These are phyloP conservation scores for Sarocladium strictum DNA, from an alignment of 2,329 filamentous ascomycete species.

Conservation along the genomic window DNA sequence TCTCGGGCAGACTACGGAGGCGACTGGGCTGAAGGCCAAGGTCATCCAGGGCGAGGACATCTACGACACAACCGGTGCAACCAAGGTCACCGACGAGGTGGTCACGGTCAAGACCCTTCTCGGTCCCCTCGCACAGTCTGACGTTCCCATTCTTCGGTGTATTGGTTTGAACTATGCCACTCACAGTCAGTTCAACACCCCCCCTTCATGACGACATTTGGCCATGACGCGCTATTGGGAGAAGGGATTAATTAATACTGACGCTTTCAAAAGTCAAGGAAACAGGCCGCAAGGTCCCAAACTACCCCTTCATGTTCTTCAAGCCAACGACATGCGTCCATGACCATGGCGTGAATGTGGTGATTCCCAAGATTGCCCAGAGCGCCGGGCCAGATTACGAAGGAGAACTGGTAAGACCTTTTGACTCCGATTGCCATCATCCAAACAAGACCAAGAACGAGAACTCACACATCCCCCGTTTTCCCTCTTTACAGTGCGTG, in stretches of 20 bases:
- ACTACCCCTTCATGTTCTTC: constrained; percentile 41
- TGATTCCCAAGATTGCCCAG: constrained; percentile 42
- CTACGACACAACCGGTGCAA: constrained; percentile 39
- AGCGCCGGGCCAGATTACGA: constrained; percentile 43
- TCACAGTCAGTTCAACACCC: constrained; percentile 44
- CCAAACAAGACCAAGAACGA: too few species aligned
- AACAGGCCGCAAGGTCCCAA: not conserved
- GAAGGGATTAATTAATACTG: too few species aligned
- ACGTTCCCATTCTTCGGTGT: constrained; percentile 52
- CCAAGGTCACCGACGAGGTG: constrained; percentile 45
- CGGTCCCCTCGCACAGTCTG: constrained; percentile 40
- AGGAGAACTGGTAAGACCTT: constrained; percentile 28
- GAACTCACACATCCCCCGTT: too few species aligned
- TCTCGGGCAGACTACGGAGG: constrained; percentile 38
- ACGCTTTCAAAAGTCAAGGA: not conserved
- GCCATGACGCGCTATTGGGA: too few species aligned
- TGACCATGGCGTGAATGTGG: constrained; percentile 30
- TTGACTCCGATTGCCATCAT: not conserved
- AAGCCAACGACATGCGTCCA: constrained; percentile 37
- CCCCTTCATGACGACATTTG: too few species aligned
- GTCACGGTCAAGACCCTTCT: constrained; percentile 48
- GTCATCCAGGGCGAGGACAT: constrained; percentile 45
- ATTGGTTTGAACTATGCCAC: constrained; percentile 56
- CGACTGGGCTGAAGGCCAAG: constrained; percentile 43
- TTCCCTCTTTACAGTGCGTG: constrained; percentile 25